Evolutionary conservation across 768 basidiomycete genomes (phyloP).

Genomic region (Paxillus ammoniavirescens): DNA sequence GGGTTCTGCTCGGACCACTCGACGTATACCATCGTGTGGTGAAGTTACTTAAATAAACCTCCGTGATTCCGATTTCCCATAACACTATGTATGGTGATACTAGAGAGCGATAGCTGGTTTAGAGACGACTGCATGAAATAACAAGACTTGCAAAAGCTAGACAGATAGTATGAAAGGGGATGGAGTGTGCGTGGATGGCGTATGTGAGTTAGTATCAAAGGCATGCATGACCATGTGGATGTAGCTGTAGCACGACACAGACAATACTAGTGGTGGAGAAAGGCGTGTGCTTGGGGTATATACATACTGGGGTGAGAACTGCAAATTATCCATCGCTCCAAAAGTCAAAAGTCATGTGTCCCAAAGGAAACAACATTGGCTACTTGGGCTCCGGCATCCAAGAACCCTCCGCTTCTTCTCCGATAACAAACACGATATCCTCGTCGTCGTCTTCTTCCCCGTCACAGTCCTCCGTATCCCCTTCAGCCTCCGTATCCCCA

Average conservation of each 20-base stretch:
- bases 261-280: neutral
- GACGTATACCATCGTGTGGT: too few species aligned
- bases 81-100: neutral
- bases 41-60: too few species aligned
- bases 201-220: neutral
- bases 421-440: conserved; percentile 73
- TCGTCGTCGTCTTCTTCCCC: conserved; percentile 70
- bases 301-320: neutral
- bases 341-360: too few species aligned
- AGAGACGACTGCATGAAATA: neutral
- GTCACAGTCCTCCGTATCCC: conserved; percentile 34
- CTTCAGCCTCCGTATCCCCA: conserved; percentile 25
- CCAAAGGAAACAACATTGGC: too few species aligned
- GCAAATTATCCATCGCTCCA: neutral
- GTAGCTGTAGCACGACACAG: too few species aligned
- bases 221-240: neutral
- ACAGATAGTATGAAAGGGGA: neutral
- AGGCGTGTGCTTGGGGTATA: neutral
- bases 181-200: neutral
- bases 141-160: neutral
- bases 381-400: conserved; percentile 36
- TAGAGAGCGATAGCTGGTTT: neutral
- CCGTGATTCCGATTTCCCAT: neutral
- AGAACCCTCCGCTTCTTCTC: conserved; percentile 39
- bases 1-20: too few species aligned